phyloP scores from a whole-genome alignment of 2,329 filamentous ascomycete genomes.

The Aspergillus vadensis region DNA sequence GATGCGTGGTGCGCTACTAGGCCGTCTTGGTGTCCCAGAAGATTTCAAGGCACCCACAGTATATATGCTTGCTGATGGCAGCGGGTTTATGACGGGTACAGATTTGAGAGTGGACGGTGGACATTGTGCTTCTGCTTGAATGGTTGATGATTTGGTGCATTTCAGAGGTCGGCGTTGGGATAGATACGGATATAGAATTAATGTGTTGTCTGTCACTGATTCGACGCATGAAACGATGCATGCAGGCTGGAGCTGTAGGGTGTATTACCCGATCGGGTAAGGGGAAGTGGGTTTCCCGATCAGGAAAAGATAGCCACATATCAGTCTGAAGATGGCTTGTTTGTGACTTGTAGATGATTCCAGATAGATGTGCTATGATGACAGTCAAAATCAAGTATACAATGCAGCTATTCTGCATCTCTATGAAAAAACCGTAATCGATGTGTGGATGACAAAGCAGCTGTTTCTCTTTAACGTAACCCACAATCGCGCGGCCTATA shows the following conservation, averaged over 20 bases:
- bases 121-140: conserved; percentile 39
- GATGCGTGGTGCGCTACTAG: conserved; percentile 57
- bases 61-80: conserved; percentile 41
- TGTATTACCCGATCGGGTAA: too few species aligned
- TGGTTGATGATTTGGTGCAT: conserved; percentile 20
- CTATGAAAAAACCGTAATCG: accelerated
- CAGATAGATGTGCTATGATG: too few species aligned
- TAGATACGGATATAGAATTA: neutral
- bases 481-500: too few species aligned
- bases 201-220: neutral
- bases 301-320: too few species aligned
- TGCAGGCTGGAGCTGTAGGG: too few species aligned
- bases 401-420: too few species aligned
- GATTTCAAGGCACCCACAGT: conserved; percentile 42
- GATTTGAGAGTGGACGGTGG: conserved; percentile 45
- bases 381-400: too few species aligned
- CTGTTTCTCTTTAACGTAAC: too few species aligned
- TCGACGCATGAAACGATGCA: neutral
- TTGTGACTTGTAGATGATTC: too few species aligned
- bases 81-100: conserved; percentile 44
- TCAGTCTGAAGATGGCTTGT: too few species aligned
- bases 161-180: neutral
- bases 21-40: conserved; percentile 50
- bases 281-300: too few species aligned
- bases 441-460: too few species aligned